Percentiles rank a stretch among this genome's conserved stretches.
Evolutionary conservation across 768 basidiomycete species (phyloP).

Genomic region (Kwoniella heveanensis): DNA sequence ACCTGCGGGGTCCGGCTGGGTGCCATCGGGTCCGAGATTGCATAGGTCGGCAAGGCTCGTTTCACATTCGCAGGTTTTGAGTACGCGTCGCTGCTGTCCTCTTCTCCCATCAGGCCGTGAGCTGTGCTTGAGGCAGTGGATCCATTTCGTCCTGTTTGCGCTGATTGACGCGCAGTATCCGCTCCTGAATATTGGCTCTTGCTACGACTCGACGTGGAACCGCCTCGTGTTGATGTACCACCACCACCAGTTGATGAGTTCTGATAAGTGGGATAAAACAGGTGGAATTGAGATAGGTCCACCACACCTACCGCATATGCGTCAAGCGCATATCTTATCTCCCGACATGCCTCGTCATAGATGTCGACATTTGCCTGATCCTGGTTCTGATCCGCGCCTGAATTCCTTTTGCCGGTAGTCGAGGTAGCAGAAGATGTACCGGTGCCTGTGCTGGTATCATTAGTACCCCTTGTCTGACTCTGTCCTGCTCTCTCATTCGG

Average conservation of each 20-base stretch:
- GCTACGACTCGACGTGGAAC: conserved; percentile 3
- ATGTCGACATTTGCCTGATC: conserved; percentile 35
- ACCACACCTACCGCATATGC: conserved; percentile 51
- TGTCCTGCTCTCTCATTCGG: conserved; percentile 35
- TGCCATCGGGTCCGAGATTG: conserved; percentile 34
- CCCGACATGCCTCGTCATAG: conserved; percentile 50
- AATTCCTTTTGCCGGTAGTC: conserved; percentile 23
- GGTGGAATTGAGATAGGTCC: conserved; percentile 51
- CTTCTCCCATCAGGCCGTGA: conserved; percentile 3
- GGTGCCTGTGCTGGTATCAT: neutral
- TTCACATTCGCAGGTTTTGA: conserved; percentile 22
- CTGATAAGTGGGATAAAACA: conserved; percentile 52
- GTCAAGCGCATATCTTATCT: conserved; percentile 44
- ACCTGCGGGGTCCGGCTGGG: conserved; percentile 46
- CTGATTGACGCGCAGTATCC: neutral
- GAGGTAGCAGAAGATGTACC: conserved; percentile 17
- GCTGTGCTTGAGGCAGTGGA: conserved; percentile 6
- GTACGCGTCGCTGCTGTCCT: conserved; percentile 34
- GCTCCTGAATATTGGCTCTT: conserved; percentile 11
- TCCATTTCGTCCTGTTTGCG: conserved; percentile 1
- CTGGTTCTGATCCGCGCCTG: conserved; percentile 33
- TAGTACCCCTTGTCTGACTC: conserved; percentile 9
- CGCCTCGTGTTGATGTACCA: conserved; percentile 23
- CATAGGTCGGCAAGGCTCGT: conserved; percentile 33
- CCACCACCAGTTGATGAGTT: conserved; percentile 35